Base-by-base conservation (phyloP, 208 protist species). In the Wallacemonas sp. region DNA sequence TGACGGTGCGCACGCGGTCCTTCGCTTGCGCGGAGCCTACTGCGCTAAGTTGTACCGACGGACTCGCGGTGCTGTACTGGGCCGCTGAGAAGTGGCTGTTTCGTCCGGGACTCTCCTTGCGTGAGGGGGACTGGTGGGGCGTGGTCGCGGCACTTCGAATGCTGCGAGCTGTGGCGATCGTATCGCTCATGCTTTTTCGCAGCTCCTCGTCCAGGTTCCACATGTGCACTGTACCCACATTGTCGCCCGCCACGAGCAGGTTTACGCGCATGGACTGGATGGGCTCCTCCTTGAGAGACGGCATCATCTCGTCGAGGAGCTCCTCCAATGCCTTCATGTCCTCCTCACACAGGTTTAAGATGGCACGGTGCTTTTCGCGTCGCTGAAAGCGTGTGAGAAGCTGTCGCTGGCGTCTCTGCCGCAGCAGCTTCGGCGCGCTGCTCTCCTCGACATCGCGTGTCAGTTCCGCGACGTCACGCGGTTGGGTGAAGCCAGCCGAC, bases 191-290 rank as follows among this genome's bases (percentile, higher is more conserved):
- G 39, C 57, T 66, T 17, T 41, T 41, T 27, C 17, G 12, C 29
- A 96, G 73, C 63, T 96, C 87, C 66, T 93, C 87, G 45, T 92
- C 85, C 1, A 96, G 68, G 59, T 96, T 88, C 87, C 90, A 96
- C n/a, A 96, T 29, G 62, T 93, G 87, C 44, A 96, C 67, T 1
- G 72, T 79, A 26, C 90, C 90, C 29, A 86, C 60, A 38, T 69
- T 84, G 60, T 96, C 90, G 6, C 87, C 79, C 8, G 90, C 87
- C 9, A 96, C 58, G 34, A 96, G 67, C 13, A 96, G 42, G 65
- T 96, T 90, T 9, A 96, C 73, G 5, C 87, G 84, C 39, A 78
- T 74, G 19, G 73, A 73, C 69, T 93, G 87, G 13, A 50, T 15
- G 10, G 87, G 83, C 63, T 96, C 87, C 9, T 37, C 21, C 5